These are phyloP conservation scores for Xanthoconium separans DNA, from an alignment of 1,284 basidiomycete genomes.

Conservation along the genomic window DNA sequence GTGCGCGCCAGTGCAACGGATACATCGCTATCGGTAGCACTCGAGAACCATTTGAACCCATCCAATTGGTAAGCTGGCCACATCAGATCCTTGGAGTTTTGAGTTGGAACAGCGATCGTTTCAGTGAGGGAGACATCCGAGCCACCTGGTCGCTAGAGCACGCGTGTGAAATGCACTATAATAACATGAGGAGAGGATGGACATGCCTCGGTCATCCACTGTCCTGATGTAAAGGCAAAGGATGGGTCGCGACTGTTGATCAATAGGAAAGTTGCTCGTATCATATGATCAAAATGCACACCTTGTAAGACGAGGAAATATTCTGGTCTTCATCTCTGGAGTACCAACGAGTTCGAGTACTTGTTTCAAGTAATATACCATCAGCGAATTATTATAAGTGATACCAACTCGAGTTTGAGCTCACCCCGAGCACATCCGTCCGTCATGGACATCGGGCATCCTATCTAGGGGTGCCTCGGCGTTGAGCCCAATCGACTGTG, in stretches of 20 bases:
- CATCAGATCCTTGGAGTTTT: slow-evolving; percentile 34
- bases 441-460: slow-evolving; percentile 76
- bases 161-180: slow-evolving; percentile 1
- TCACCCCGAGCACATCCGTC: slow-evolving; percentile 70
- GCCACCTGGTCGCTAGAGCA: slow-evolving; percentile 63
- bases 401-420: slow-evolving; percentile 25
- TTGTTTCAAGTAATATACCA: slow-evolving; percentile 10
- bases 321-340: slow-evolving; percentile 52
- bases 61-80: slow-evolving; percentile 58
- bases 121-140: slow-evolving; percentile 78
- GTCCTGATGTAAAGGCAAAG: slow-evolving; percentile 69
- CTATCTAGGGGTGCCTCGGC: slow-evolving; percentile 41
- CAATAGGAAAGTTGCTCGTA: not conserved
- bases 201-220: slow-evolving; percentile 81
- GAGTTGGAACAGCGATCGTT: slow-evolving; percentile 52
- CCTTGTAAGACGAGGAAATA: slow-evolving; percentile 63
- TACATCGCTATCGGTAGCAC: slow-evolving; percentile 75
- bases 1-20: slow-evolving; percentile 74
- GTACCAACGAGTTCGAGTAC: slow-evolving; percentile 70
- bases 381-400: not conserved
- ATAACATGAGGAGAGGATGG: not conserved
- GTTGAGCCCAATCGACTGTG: not conserved
- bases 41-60: slow-evolving; percentile 85
- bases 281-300: slow-evolving; percentile 22
- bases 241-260: slow-evolving; percentile 57